Conservation (phyloP, 2,329 filamentous ascomycete genomes). For the Penicillium rolfsii region DNA sequence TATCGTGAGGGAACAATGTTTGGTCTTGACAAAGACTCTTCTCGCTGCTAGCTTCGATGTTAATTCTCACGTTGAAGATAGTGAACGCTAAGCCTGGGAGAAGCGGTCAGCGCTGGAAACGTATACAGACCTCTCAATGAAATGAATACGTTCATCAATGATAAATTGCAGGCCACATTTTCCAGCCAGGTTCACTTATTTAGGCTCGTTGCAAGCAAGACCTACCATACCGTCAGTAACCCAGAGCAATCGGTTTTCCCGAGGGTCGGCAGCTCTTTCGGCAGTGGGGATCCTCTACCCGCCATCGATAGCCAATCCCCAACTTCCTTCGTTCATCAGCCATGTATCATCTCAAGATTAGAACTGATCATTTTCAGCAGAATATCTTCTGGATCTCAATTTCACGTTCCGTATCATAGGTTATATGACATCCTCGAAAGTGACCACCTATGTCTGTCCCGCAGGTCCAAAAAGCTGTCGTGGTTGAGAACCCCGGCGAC, state of each 20-base stretch:
- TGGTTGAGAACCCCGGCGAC: slow-evolving; percentile 24
- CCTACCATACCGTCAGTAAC: background rate
- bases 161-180: background rate
- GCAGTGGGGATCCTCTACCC: slow-evolving; percentile 4
- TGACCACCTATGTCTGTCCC: slow-evolving; percentile 6
- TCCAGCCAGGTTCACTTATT: background rate
- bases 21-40: too few relatives aligned
- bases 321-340: background rate
- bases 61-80: background rate
- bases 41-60: too few relatives aligned
- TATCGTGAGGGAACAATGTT: too few relatives aligned
- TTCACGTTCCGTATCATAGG: background rate
- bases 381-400: background rate
- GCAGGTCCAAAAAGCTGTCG: slow-evolving; percentile 20
- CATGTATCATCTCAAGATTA: background rate
- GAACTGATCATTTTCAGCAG: background rate
- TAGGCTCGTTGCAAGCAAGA: background rate
- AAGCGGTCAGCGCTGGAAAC: background rate
- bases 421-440: background rate
- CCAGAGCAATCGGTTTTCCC: background rate
- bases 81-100: background rate
- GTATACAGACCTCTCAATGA: background rate
- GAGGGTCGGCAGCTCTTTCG: slow-evolving; percentile 8
- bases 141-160: background rate
- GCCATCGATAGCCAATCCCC: background rate